Base-by-base conservation (phyloP, 331 rosid species). In the Malus hybrid region DNA sequence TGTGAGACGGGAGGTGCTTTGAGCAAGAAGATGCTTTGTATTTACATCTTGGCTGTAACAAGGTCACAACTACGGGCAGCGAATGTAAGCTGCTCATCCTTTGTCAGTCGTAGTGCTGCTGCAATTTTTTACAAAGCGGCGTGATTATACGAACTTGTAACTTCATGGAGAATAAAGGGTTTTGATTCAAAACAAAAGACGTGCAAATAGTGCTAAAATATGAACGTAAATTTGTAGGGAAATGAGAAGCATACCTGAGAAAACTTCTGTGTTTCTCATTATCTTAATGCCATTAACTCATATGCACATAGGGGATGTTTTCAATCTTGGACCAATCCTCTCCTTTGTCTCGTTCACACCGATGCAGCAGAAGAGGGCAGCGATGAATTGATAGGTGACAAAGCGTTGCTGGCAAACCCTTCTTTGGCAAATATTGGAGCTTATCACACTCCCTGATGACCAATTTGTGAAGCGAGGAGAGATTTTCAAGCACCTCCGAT, bases 241-340 rank as follows among this genome's bases (percentile, higher is more conserved):
- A 52, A 10, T 46, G 33, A 26, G 19, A 55, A 55, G 65, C 75
- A 55, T 11, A 71, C 64, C 75, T 71, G 29, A 30, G 18, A 29
- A 30, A 30, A 29, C 62, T 69, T 28, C 9, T 69, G 18, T 46
- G 36, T 13, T 68, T 68, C 33, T 7, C 28, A 26, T 10, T 7
- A 28, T 50, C 61, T 69, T 69, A 48, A 2, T 70, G 44, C 10
- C 28, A 70, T 55, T 32, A 70, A 9, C 15, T 10, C 28, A 29
- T 18, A 30, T 10, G 3, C 29, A 55, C 65, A 2, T 3, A 71
- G 32, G 75, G 75, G 14, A 71, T 55, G 65, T 71, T 2, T 53
- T 71, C 44, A 11, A 71, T 71, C 32, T 55, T 71, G 75, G 52
- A 6, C 65, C 75, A 71, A 12, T 71, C 75, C 28, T 71, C 50